These are phyloP conservation scores for Knoxia roxburghii DNA, from an alignment of 257 asterid genomes.

Conservation along the genomic window DNA sequence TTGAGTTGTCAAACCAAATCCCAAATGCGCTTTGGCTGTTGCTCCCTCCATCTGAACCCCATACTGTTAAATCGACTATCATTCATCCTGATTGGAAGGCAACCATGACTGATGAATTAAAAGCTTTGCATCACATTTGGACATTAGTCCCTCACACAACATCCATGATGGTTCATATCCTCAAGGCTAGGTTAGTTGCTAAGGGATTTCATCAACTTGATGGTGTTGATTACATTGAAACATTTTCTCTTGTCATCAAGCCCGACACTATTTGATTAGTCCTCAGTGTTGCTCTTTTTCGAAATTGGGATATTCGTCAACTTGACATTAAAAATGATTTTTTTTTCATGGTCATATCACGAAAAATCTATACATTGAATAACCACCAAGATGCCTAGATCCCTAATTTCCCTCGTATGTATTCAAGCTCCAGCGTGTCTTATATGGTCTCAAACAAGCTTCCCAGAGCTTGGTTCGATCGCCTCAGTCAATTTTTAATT, in stretches of 20 bases:
- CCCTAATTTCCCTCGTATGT: neutral
- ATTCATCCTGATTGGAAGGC: neutral
- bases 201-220: conserved; percentile 9
- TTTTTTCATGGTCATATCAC: neutral
- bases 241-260: neutral
- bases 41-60: neutral
- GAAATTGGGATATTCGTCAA: neutral
- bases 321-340: neutral
- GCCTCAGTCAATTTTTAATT: neutral
- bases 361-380: neutral
- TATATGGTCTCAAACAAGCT: conserved; percentile 1
- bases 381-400: neutral
- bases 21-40: neutral
- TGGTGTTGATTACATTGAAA: conserved; percentile 11
- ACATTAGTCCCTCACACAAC: neutral
- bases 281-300: neutral
- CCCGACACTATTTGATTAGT: neutral
- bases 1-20: too few relatives aligned
- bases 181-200: neutral
- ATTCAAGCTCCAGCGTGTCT: neutral
- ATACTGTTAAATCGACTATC: neutral
- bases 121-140: neutral
- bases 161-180: neutral
- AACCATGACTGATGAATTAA: neutral
- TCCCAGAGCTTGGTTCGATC: neutral